Evolutionary conservation across 2,329 filamentous ascomycete species (phyloP), one percentile per base, ranked within the genome.

Genomic region (Hymenoscyphus scutula): DNA sequence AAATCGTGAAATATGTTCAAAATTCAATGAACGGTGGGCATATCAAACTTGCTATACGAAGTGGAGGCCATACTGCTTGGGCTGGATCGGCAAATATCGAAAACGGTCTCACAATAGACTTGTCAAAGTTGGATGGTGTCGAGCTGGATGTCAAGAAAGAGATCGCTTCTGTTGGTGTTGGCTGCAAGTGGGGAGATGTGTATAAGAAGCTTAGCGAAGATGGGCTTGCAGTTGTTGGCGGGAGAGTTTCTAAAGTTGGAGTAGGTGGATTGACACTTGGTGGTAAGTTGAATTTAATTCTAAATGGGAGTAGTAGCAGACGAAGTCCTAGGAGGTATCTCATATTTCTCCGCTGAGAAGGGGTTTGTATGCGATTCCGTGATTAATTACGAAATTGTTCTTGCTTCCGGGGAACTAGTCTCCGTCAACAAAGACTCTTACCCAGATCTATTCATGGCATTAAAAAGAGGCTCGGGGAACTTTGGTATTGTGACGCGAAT

Each of bases 291-390:
- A 2, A 30, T 37, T 34, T 7, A 3, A 10, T 17, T 10, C 6
- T 1, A 37, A 15, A 34, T 7, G 30, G 2, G 25, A 51, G 17
- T 53, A 3, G 7, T 6, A 3, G 25, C 15, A 17, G 32, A 41
- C 11, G 29, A 48, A 13, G 6, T 19, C 5, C 7, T 45, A 60
- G 32, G 59, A 30, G 63, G 63, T 25, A 17, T 63, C 13, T 56
- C 58, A 7, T 41, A 64, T 65, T 29, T 67, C 19, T 59, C 51
- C 34, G 61, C 59, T 3, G 71, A 73, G 57, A 78, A 80, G 62
- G 80, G 79, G 19, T 81, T 77, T 77, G 76, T 79, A 11, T 77
- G 77, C 23, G 78, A 79, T 64, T 79, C 78, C 56, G 74, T 81
- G 6, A 70, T 77, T 25, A 76, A 78, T 56, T 79, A 73, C 55